A percentile compares a stretch with the other conserved stretches of the same genome.
Evolutionary conservation across 176 grass and related monocot genomes (phyloP).

Genomic region (Juncus effusus): DNA sequence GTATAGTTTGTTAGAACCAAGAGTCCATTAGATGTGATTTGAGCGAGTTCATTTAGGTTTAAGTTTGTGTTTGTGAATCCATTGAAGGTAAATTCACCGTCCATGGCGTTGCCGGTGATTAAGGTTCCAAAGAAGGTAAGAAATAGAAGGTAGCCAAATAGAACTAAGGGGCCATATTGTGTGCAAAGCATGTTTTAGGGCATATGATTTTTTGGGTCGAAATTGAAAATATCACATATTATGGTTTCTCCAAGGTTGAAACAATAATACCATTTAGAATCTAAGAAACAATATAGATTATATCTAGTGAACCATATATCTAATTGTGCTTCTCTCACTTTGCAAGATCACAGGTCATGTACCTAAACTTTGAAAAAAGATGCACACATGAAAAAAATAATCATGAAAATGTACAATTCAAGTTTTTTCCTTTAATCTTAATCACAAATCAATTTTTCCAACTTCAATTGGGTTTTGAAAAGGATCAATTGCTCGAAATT

Average conservation of each 20-base stretch:
- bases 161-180: not conserved
- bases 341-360: too few species aligned
- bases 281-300: too few species aligned
- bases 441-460: too few species aligned
- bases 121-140: not conserved
- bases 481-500: too few species aligned
- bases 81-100: slow-evolving; percentile 26
- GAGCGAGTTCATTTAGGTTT: slow-evolving; percentile 21
- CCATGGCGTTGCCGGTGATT: not conserved
- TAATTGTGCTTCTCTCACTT: too few species aligned
- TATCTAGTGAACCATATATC: too few species aligned
- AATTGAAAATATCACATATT: not conserved
- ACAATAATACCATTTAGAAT: not conserved
- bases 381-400: not conserved
- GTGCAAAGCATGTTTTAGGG: not conserved
- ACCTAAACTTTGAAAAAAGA: too few species aligned
- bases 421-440: too few species aligned
- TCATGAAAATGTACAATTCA: too few species aligned
- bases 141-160: not conserved
- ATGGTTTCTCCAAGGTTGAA: not conserved
- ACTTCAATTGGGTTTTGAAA: too few species aligned
- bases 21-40: slow-evolving; percentile 33
- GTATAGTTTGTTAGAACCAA: slow-evolving; percentile 47
- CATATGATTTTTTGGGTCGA: not conserved
- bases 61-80: slow-evolving; percentile 36